Conservation (phyloP, 2,329 filamentous ascomycete genomes). For the Monosporascus ibericus region DNA sequence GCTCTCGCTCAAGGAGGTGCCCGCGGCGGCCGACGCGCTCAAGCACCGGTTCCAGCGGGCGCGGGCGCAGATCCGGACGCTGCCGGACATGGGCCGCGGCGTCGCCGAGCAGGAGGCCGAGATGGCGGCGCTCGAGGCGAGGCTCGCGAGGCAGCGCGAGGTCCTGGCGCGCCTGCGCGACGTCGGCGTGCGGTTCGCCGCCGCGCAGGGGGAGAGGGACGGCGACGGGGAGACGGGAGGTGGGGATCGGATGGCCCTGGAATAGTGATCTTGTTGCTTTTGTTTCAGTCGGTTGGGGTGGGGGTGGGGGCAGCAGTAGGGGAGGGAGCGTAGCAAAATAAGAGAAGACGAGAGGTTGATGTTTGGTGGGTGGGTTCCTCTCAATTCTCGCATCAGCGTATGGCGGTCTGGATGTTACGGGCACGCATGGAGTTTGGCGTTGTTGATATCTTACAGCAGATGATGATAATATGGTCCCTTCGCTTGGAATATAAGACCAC, state of each 20-base stretch:
- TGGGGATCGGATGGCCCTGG: background rate
- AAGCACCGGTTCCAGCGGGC: constrained; percentile 82
- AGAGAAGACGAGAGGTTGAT: background rate
- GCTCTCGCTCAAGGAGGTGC: constrained; percentile 65
- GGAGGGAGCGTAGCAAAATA: background rate
- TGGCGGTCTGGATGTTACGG: background rate
- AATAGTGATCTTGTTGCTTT: too few relatives aligned
- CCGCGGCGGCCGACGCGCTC: constrained; percentile 68
- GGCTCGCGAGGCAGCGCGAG: constrained; percentile 55
- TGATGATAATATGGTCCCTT: background rate
- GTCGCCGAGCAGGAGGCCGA: constrained; percentile 66
- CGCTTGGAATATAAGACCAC: too few relatives aligned
- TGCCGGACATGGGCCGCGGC: constrained; percentile 65
- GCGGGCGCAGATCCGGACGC: constrained; percentile 53
- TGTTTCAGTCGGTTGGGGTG: too few relatives aligned
- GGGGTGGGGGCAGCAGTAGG: background rate
- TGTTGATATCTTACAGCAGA: background rate
- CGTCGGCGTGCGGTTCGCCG: constrained; percentile 37
- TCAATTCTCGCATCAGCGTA: too few relatives aligned
- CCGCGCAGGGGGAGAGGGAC: constrained; percentile 32
- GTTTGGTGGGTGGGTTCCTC: background rate
- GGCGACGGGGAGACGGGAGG: too few relatives aligned
- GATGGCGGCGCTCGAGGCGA: constrained; percentile 58
- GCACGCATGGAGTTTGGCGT: constrained; percentile 6
- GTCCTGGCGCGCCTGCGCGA: constrained; percentile 50